Evolutionary conservation across 257 asterid genomes (phyloP).

Genomic region (Sherardia arvensis): DNA sequence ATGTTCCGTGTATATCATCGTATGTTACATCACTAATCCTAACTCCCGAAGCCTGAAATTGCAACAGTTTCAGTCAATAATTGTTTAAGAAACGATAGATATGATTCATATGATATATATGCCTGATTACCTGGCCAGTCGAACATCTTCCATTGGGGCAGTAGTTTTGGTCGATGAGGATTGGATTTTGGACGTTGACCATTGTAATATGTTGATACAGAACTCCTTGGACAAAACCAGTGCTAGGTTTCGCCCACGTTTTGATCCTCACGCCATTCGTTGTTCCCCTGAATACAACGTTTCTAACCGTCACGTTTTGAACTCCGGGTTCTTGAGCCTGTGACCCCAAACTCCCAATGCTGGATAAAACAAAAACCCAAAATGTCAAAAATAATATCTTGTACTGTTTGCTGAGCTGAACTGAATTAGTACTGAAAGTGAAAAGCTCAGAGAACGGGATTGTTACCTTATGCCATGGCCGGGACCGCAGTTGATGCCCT

Average conservation of each 20-base stretch:
- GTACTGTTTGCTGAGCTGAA: too few relatives aligned
- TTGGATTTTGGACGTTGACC: not conserved
- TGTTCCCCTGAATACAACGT: not conserved
- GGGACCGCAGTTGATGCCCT: slow-evolving; percentile 50
- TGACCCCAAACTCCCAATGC: slow-evolving; percentile 8
- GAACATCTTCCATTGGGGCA: not conserved
- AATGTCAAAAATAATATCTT: not conserved
- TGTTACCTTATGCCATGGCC: slow-evolving; percentile 60
- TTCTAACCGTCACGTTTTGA: slow-evolving; percentile 1
- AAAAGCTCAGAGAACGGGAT: too few relatives aligned
- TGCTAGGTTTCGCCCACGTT: slow-evolving; percentile 5
- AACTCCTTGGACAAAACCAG: not conserved
- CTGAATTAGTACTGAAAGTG: too few relatives aligned
- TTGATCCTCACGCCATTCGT: slow-evolving; percentile 1
- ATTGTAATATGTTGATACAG: not conserved
- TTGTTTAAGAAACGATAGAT: not conserved
- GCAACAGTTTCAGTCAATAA: not conserved
- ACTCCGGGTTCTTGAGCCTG: not conserved
- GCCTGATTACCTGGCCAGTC: not conserved
- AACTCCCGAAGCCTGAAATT: not conserved
- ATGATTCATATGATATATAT: not conserved
- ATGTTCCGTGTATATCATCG: not conserved
- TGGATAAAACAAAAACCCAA: not conserved
- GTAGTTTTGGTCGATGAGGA: slow-evolving; percentile 3
- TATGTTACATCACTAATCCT: not conserved